Percentiles rank a stretch among this genome's conserved stretches.
Conservation (phyloP, 768 basidiomycete genomes). For the Lactifluus echinatus region DNA sequence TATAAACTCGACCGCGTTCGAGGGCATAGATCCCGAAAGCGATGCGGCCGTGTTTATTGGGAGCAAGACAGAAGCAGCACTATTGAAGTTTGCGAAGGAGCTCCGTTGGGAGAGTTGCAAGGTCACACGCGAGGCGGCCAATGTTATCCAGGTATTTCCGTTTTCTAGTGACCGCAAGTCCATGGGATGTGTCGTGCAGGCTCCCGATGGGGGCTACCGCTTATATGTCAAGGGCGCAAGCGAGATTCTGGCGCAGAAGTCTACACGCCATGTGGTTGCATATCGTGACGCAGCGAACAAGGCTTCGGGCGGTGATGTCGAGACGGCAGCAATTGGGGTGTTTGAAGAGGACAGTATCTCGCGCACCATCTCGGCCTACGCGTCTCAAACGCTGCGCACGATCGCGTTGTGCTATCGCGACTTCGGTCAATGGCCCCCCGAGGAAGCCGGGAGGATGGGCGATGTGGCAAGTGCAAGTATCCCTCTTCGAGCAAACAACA, state of each 20-base stretch:
- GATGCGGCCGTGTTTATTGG: conserved; percentile 66
- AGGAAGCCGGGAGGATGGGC: conserved; percentile 31
- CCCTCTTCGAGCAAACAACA: not conserved
- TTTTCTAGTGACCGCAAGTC: conserved; percentile 91
- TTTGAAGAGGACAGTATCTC: conserved; percentile 76
- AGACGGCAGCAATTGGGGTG: conserved; percentile 53
- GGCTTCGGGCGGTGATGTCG: conserved; percentile 31
- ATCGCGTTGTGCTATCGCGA: conserved; percentile 93
- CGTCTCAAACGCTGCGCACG: conserved; percentile 90
- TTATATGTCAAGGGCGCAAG: conserved; percentile 89
- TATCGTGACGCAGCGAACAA: conserved; percentile 27
- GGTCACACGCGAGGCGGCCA: conserved; percentile 48
- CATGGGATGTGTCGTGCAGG: conserved; percentile 82
- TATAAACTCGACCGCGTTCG: conserved; percentile 94
- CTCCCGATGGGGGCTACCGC: conserved; percentile 47
- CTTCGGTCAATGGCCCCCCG: conserved; percentile 78
- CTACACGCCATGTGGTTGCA: conserved; percentile 66
- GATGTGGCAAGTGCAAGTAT: conserved; percentile 39
- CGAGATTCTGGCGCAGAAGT: conserved; percentile 82
- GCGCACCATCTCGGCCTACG: conserved; percentile 95
- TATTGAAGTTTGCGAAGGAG: conserved; percentile 80
- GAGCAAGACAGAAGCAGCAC: conserved; percentile 91
- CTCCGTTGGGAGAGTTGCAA: conserved; percentile 70
- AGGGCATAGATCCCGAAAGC: conserved; percentile 59
- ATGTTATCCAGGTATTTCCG: conserved; percentile 80